Evolutionary conservation across 805 yeast species (phyloP), one percentile per base, ranked within the genome.

Genomic region (Suhomyces tanzawaensis): DNA sequence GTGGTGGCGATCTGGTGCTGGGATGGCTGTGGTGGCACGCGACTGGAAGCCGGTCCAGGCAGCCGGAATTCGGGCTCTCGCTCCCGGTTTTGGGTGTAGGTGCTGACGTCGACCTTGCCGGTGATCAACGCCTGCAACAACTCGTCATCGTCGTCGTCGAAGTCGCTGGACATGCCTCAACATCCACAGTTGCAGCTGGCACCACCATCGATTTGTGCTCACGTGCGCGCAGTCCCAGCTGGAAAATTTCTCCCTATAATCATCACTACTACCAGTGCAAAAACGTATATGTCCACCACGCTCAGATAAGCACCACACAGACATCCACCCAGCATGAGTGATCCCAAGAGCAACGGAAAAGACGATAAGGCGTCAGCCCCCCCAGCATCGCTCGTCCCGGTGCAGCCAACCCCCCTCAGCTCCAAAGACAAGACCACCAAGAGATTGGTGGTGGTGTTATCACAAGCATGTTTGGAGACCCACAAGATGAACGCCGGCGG

Each of bases 381-480:
- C 14, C 62, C 54, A 31, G 95, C 95, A 2, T 81, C 89, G 3
- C 68, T 89, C 35, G 90, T 89, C 17, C 98, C 98, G 9, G 81
- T 80, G 30, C 90, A 88, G 45, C 98, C 99, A 24, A 67, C 79
- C 18, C 79, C 88, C 6, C 72, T 90, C 39, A 79, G 78, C 28
- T 86, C 97, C 0, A 84, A 77, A 48, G 98, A 91, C 68, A 91
- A 91, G 57, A 73, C 71, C 44, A 82, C 96, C 8, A 81, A 88
- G 62, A 76, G 99, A 55, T 72, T 93, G 52, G 80, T 93, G 41
- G 99, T 93, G 15, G 99, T 93, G n/a, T 74, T 93, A 31, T 81
- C 96, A 12, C 95, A 89, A 56, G 99, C 99, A 12, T 90, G 97
- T 52, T 71, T 93, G 41, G 99, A 93, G 57, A 90, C 98, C 5